Evolutionary conservation across 495 filamentous ascomycete species (phyloP).

Genomic region (Thermothielavioides terrestris): DNA sequence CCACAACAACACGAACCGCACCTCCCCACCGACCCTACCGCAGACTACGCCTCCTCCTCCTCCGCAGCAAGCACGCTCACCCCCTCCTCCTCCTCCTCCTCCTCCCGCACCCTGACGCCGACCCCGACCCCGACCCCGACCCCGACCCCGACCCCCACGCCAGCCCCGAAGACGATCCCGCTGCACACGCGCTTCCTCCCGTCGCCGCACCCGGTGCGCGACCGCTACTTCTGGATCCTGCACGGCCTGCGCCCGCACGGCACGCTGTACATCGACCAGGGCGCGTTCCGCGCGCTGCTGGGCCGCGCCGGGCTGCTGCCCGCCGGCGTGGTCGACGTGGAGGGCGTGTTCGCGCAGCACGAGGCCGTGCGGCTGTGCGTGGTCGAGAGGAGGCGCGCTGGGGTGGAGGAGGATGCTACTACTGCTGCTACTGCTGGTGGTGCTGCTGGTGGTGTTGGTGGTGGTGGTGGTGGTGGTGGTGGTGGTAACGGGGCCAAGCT

Average conservation of each 20-base stretch:
- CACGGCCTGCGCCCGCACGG: constrained; percentile 90
- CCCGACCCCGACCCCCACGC: constrained; percentile 23
- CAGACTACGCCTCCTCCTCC: constrained; percentile 4
- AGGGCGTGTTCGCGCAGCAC: constrained; percentile 80
- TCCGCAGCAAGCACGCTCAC: constrained; percentile 18
- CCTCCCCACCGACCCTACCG: background rate
- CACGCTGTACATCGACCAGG: constrained; percentile 82
- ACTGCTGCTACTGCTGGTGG: constrained; percentile 28
- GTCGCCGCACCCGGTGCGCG: constrained; percentile 75
- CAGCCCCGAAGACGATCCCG: no score
- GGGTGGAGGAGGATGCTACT: constrained; percentile 38
- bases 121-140: constrained; percentile 27
- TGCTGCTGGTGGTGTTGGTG: constrained; percentile 25
- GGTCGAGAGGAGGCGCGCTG: constrained; percentile 40
- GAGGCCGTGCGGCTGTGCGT: constrained; percentile 83
- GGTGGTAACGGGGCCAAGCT: constrained; percentile 20
- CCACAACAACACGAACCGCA: background rate
- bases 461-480: constrained; percentile 28
- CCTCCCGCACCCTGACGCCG: constrained; percentile 31
- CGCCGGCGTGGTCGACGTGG: constrained; percentile 80
- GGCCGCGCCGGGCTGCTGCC: constrained; percentile 85
- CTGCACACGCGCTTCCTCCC: constrained; percentile 91
- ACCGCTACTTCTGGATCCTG: constrained; percentile 93
- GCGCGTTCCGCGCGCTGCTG: constrained; percentile 68
- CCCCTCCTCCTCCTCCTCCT: constrained; percentile 28